These are phyloP conservation scores for Raphidocelis subcapitata DNA, from an alignment of 139 green algal genomes.

Conservation along the genomic window DNA sequence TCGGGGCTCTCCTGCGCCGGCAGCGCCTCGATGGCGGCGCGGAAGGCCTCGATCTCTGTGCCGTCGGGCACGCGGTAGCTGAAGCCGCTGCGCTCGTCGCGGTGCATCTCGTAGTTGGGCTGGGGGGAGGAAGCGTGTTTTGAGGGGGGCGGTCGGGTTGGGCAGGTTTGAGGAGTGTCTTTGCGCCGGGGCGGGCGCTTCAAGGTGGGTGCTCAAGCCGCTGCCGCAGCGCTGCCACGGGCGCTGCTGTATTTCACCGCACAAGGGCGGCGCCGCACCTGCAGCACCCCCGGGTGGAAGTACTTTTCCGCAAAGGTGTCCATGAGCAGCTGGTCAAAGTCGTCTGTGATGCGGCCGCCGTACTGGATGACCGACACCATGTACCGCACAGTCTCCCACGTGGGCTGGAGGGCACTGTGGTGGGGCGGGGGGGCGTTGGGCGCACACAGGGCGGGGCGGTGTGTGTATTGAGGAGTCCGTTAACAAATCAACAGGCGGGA, in stretches of 20 bases:
- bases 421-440: not conserved
- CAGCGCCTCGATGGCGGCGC: slow-evolving; percentile 77
- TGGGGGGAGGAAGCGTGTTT: slow-evolving; percentile 14
- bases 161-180: too few species aligned
- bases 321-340: slow-evolving; percentile 93
- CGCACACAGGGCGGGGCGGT: too few species aligned
- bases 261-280: slow-evolving; percentile 14
- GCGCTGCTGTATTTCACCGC: too few species aligned
- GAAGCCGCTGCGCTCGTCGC: slow-evolving; percentile 62
- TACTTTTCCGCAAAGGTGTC: slow-evolving; percentile 90
- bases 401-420: slow-evolving; percentile 44
- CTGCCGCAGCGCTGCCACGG: too few species aligned
- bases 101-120: slow-evolving; percentile 56
- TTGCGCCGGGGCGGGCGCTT: too few species aligned
- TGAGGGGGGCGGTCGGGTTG: too few species aligned
- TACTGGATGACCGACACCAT: slow-evolving; percentile 95
- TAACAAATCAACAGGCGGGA: too few species aligned
- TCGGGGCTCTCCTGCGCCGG: slow-evolving; percentile 83
- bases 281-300: slow-evolving; percentile 46
- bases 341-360: slow-evolving; percentile 94
- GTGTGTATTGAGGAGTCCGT: too few species aligned
- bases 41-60: slow-evolving; percentile 81
- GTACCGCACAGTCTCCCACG: slow-evolving; percentile 86
- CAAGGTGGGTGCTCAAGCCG: too few species aligned
- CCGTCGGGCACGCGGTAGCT: slow-evolving; percentile 74